Conservation (phyloP, 768 basidiomycete species). For the Trametes punicea region DNA sequence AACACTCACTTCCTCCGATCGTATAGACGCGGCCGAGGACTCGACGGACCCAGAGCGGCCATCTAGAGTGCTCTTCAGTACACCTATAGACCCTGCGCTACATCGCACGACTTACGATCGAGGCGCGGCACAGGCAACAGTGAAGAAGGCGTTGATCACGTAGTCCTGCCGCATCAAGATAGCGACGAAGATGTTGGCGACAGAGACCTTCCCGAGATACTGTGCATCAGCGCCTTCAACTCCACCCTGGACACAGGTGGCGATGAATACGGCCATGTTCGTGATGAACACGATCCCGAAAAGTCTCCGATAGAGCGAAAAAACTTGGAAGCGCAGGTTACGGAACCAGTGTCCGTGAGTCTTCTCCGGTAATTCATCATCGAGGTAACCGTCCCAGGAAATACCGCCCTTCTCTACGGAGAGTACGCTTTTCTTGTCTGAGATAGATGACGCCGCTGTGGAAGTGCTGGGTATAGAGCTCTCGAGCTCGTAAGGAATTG, state of each 20-base stretch:
- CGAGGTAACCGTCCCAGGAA: conserved; percentile 47
- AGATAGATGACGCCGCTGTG: conserved; percentile 14
- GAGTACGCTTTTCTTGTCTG: conserved; percentile 16
- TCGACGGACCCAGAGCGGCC: conserved; percentile 50
- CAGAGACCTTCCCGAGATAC: conserved; percentile 35
- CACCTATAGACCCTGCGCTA: background rate
- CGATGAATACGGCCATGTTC: conserved; percentile 46
- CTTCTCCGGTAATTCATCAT: conserved; percentile 48
- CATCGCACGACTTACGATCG: conserved; percentile 37
- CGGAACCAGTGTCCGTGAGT: conserved; percentile 40
- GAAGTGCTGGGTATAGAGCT: conserved; percentile 3
- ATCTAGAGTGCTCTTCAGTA: conserved; percentile 29
- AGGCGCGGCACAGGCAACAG: conserved; percentile 45
- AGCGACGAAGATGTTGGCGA: conserved; percentile 39
- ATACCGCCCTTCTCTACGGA: conserved; percentile 23
- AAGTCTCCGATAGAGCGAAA: conserved; percentile 49
- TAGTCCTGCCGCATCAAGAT: conserved; percentile 46
- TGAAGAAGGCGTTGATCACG: conserved; percentile 53
- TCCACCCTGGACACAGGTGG: conserved; percentile 34
- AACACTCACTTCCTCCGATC: conserved; percentile 42
- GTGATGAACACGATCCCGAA: conserved; percentile 48
- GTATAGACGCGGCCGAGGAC: conserved; percentile 52
- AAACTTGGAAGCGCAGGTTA: conserved; percentile 50
- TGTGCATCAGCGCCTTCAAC: conserved; percentile 29
- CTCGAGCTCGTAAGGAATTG: background rate